A percentile compares a stretch with the other conserved stretches of the same genome.
These are phyloP conservation scores for Neostapfia colusana DNA, from an alignment of 176 grass and related monocot genomes.

Conservation along the genomic window DNA sequence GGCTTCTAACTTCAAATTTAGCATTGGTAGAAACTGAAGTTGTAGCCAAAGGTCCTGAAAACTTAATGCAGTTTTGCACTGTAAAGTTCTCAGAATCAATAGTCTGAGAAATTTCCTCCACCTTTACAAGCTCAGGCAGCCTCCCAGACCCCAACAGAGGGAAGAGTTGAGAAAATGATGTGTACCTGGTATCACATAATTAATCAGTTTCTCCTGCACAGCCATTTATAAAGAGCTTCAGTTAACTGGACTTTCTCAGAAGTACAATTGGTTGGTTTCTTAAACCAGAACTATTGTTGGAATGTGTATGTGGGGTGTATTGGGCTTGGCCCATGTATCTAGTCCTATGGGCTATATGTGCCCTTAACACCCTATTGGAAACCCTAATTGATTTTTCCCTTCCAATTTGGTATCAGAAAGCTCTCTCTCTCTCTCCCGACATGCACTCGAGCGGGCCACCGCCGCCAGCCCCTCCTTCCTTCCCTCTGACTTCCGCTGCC, in stretches of 20 bases:
- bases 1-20: conserved; percentile 94
- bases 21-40: conserved; percentile 82
- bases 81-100: conserved; percentile 88
- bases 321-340: no score
- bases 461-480: no score
- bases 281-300: conserved; percentile 8
- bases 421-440: no score
- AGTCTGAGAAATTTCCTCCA: conserved; percentile 88
- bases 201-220: conserved; percentile 24
- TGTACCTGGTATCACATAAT: conserved; percentile 58
- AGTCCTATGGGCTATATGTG: no score
- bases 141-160: conserved; percentile 58
- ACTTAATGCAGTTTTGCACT: conserved; percentile 87
- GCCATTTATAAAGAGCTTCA: neutral
- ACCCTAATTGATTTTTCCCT: no score
- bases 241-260: neutral
- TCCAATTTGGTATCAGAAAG: no score
- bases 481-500: no score
- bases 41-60: conserved; percentile 71
- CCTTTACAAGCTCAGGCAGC: conserved; percentile 78
- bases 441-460: no score
- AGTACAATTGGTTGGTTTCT: neutral
- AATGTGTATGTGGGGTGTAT: no score
- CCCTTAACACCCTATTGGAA: no score
- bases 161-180: conserved; percentile 79